phyloP scores from a whole-genome alignment of 495 filamentous ascomycete species.

The Daldinia concentrica region DNA sequence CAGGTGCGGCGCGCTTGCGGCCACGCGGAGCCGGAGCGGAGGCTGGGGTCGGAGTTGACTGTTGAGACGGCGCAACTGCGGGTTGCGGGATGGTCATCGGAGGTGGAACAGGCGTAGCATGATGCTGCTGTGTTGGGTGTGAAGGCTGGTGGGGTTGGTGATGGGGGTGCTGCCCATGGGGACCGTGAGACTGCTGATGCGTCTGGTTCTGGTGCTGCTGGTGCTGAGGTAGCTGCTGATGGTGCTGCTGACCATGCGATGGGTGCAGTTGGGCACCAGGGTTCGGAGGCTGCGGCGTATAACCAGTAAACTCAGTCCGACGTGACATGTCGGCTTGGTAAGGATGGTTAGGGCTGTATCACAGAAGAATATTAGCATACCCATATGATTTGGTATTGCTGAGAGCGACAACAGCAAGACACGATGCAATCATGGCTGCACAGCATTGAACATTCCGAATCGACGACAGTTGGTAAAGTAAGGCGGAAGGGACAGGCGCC shows the following conservation, averaged over 20 bases:
- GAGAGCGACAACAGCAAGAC: slow-evolving; percentile 33
- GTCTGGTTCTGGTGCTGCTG: slow-evolving; percentile 44
- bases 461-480: slow-evolving; percentile 24
- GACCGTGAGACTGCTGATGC: slow-evolving; percentile 36
- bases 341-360: slow-evolving; percentile 50
- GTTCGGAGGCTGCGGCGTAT: slow-evolving; percentile 39
- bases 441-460: slow-evolving; percentile 30
- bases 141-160: slow-evolving; percentile 49
- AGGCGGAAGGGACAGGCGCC: slow-evolving; percentile 6
- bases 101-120: slow-evolving; percentile 52
- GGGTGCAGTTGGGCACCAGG: slow-evolving; percentile 45
- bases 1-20: slow-evolving; percentile 39
- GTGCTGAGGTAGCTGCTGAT: slow-evolving; percentile 40
- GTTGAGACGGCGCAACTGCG: slow-evolving; percentile 45
- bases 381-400: slow-evolving; percentile 37
- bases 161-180: slow-evolving; percentile 44
- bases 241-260: slow-evolving; percentile 45
- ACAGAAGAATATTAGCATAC: slow-evolving; percentile 40
- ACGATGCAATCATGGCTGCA: slow-evolving; percentile 40
- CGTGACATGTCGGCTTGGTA: slow-evolving; percentile 56
- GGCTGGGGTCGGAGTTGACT: slow-evolving; percentile 54
- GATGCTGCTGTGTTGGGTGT: slow-evolving; percentile 46
- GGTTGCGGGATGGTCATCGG: slow-evolving; percentile 52
- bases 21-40: slow-evolving; percentile 44
- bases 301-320: slow-evolving; percentile 51